These are phyloP conservation scores for Aureobasidium mangrovei DNA, from an alignment of 2,329 filamentous ascomycete species.

Conservation along the genomic window DNA sequence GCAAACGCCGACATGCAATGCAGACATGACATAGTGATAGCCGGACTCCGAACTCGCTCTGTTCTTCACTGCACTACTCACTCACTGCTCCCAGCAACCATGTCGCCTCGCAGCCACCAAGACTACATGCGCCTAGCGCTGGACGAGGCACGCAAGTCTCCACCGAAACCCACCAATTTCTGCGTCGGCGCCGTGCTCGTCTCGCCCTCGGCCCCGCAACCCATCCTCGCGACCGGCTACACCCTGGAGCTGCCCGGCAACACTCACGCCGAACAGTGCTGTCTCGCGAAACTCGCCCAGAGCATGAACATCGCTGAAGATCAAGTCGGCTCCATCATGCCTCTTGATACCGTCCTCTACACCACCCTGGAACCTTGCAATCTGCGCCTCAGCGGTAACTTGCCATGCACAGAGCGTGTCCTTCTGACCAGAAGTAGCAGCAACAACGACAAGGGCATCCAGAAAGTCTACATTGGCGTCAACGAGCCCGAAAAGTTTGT, in stretches of 20 bases:
- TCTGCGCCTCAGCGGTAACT: slow-evolving; percentile 62
- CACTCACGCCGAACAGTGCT: slow-evolving; percentile 93
- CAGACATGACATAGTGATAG: too few relatives aligned
- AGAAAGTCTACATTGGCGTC: slow-evolving; percentile 77
- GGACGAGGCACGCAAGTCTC: slow-evolving; percentile 65
- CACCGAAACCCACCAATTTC: slow-evolving; percentile 84
- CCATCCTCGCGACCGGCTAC: slow-evolving; percentile 71
- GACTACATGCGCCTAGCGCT: slow-evolving; percentile 63
- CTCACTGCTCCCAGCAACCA: slow-evolving; percentile 19
- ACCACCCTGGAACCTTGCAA: slow-evolving; percentile 89
- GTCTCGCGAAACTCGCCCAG: slow-evolving; percentile 60
- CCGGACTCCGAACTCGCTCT: not conserved
- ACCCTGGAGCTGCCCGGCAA: slow-evolving; percentile 86
- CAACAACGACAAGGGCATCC: slow-evolving; percentile 46
- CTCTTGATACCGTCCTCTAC: slow-evolving; percentile 58
- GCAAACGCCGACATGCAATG: too few relatives aligned
- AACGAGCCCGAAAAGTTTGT: slow-evolving; percentile 88
- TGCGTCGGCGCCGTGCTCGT: slow-evolving; percentile 81
- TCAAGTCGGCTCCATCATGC: slow-evolving; percentile 43
- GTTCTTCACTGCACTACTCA: slow-evolving; percentile 11
- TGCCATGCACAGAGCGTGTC: slow-evolving; percentile 72
- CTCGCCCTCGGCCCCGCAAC: slow-evolving; percentile 34
- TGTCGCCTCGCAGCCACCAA: slow-evolving; percentile 8
- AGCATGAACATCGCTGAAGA: slow-evolving; percentile 41
- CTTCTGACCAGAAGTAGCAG: slow-evolving; percentile 43